phyloP scores from a whole-genome alignment of 306 rosid species.

The Oemleria cerasiformis region DNA sequence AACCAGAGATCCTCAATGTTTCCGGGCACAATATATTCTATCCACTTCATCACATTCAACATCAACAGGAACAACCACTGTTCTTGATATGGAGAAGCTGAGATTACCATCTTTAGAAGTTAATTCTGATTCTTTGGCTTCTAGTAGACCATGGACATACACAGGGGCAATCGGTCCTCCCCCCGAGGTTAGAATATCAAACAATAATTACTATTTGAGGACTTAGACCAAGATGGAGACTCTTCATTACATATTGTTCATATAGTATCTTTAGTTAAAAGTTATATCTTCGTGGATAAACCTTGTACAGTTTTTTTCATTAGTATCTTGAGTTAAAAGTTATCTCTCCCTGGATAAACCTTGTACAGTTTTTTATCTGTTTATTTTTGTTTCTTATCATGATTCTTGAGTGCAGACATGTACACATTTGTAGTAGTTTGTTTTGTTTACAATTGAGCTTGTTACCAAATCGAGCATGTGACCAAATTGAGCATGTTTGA shows the following conservation, averaged over 20 bases:
- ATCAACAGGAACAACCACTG: slow-evolving; percentile 38
- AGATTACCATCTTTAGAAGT: slow-evolving; percentile 45
- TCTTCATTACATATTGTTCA: not conserved
- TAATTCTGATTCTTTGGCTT: slow-evolving; percentile 36
- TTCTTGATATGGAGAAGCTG: slow-evolving; percentile 54
- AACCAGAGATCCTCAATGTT: slow-evolving; percentile 43
- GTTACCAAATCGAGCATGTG: not conserved
- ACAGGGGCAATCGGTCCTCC: slow-evolving; percentile 39
- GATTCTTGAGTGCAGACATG: not conserved
- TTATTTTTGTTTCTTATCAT: not conserved
- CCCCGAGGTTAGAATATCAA: slow-evolving; percentile 39
- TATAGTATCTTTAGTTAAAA: not conserved
- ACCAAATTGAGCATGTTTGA: not conserved
- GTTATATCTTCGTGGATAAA: not conserved
- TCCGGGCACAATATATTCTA: slow-evolving; percentile 53
- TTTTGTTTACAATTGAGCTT: not conserved
- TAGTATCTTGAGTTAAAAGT: not conserved
- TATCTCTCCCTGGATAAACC: not conserved
- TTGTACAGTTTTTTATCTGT: not conserved
- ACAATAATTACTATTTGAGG: not conserved
- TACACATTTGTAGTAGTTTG: not conserved
- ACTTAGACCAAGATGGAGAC: not conserved
- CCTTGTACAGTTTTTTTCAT: not conserved
- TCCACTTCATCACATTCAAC: slow-evolving; percentile 56
- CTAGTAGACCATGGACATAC: slow-evolving; percentile 53